phyloP scores from a whole-genome alignment of 805 yeast genomes.

The Candida railenensis region DNA sequence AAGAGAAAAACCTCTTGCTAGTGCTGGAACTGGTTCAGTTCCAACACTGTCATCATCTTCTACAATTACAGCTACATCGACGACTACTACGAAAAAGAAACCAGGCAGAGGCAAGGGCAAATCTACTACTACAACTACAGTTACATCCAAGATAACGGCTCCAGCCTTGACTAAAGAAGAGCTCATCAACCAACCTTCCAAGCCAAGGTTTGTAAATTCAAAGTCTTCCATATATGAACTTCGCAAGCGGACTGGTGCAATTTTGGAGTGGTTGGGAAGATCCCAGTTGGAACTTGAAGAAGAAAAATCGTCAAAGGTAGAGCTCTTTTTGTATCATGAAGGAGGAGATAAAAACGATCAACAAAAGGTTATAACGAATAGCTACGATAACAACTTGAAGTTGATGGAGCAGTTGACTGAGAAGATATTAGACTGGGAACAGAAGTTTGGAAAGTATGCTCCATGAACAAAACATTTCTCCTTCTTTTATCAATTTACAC shows the following conservation, averaged over 20 bases:
- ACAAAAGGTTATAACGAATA: constrained; percentile 26
- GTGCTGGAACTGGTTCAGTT: background rate
- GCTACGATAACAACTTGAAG: constrained; percentile 57
- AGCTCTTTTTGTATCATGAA: constrained; percentile 46
- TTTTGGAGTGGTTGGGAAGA: constrained; percentile 84
- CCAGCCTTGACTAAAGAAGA: constrained; percentile 35
- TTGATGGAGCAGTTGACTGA: constrained; percentile 74
- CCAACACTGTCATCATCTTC: background rate
- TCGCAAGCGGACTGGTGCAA: constrained; percentile 85
- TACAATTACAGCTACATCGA: background rate
- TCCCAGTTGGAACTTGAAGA: constrained; percentile 80
- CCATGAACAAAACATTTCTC: constrained; percentile 17
- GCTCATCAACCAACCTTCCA: constrained; percentile 67
- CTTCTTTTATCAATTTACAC: too few relatives aligned
- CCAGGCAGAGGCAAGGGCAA: constrained; percentile 7
- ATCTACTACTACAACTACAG: constrained; percentile 6
- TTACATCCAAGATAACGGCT: background rate
- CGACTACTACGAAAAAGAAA: constrained; percentile 7
- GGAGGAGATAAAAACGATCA: constrained; percentile 17
- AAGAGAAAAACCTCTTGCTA: background rate
- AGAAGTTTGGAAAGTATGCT: constrained; percentile 56
- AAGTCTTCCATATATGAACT: constrained; percentile 77
- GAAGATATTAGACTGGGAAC: constrained; percentile 76
- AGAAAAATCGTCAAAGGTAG: constrained; percentile 61
- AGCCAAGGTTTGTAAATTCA: constrained; percentile 80